These are phyloP conservation scores for Scutellaria galericulata DNA, from an alignment of 257 asterid genomes.

Conservation along the genomic window DNA sequence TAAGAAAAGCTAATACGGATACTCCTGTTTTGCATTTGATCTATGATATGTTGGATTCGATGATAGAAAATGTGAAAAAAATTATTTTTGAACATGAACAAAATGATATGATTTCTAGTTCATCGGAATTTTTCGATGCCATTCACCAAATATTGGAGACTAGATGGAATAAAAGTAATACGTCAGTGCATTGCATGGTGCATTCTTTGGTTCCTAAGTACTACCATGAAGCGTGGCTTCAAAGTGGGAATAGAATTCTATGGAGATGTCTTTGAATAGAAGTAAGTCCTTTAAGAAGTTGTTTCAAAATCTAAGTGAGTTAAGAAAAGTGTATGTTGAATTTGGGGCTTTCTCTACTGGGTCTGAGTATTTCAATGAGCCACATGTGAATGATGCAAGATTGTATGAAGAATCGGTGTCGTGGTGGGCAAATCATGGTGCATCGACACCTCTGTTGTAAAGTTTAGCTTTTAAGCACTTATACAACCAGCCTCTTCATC, in stretches of 20 bases:
- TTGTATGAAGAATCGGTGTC: background rate
- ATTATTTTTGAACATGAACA: background rate
- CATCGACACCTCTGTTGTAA: background rate
- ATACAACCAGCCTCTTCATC: too few relatives aligned
- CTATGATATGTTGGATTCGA: background rate
- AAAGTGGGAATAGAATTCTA: background rate
- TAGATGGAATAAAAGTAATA: background rate
- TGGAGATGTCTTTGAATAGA: background rate
- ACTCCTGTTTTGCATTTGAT: background rate
- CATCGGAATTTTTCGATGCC: background rate
- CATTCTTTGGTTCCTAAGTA: background rate
- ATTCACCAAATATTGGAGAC: background rate
- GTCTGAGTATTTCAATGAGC: background rate
- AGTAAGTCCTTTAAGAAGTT: background rate
- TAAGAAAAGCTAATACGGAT: background rate
- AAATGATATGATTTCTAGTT: background rate
- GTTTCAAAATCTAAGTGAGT: background rate
- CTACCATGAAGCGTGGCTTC: background rate
- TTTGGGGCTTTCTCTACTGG: too few relatives aligned
- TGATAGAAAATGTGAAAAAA: background rate
- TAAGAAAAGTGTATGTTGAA: too few relatives aligned
- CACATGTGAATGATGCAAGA: background rate
- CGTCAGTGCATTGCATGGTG: background rate
- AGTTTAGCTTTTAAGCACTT: background rate
- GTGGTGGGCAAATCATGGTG: conserved; percentile 16